A percentile compares a stretch with the other conserved stretches of the same genome.
These are phyloP conservation scores for Pseudocohnilembus persalinus DNA, from an alignment of 169 alveolate species.

Conservation along the genomic window DNA sequence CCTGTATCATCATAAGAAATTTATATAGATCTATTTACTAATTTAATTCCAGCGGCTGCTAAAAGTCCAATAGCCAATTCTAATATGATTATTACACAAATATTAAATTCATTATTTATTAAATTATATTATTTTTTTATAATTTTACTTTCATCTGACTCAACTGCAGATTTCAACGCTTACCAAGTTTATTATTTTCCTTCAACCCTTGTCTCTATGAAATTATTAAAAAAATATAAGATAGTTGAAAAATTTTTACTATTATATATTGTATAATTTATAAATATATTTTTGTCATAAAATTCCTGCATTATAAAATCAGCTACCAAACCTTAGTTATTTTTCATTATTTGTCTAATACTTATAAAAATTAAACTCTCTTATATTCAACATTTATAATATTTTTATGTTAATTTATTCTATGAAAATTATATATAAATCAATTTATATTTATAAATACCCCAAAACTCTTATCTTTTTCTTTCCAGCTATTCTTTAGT, in stretches of 20 bases:
- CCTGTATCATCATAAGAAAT: slow-evolving; percentile 38
- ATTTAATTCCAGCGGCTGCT: slow-evolving; percentile 40
- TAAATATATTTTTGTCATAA: too few relatives aligned
- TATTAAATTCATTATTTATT: too few relatives aligned
- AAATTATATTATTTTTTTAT: too few relatives aligned
- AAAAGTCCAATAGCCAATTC: slow-evolving; percentile 23
- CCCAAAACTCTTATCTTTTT: slow-evolving; percentile 73
- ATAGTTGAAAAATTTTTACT: not conserved
- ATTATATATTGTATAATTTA: not conserved
- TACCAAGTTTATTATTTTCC: slow-evolving; percentile 59
- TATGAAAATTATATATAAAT: slow-evolving; percentile 4
- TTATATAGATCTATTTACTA: slow-evolving; percentile 37
- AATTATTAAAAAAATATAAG: not conserved
- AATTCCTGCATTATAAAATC: too few relatives aligned
- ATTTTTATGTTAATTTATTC: too few relatives aligned
- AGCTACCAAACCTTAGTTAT: too few relatives aligned
- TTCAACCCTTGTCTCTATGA: slow-evolving; percentile 58
- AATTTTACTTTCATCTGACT: slow-evolving; percentile 40
- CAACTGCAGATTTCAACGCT: slow-evolving; percentile 21
- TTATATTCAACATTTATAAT: too few relatives aligned
- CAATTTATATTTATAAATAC: slow-evolving; percentile 14
- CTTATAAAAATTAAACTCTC: too few relatives aligned
- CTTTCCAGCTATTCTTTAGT: slow-evolving; percentile 50
- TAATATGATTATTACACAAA: slow-evolving; percentile 1
- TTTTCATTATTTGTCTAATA: too few relatives aligned